Percentiles rank a stretch among this genome's conserved stretches.
Evolutionary conservation across 2,329 filamentous ascomycete species (phyloP).

Genomic region (Botrytis hyacinthi): DNA sequence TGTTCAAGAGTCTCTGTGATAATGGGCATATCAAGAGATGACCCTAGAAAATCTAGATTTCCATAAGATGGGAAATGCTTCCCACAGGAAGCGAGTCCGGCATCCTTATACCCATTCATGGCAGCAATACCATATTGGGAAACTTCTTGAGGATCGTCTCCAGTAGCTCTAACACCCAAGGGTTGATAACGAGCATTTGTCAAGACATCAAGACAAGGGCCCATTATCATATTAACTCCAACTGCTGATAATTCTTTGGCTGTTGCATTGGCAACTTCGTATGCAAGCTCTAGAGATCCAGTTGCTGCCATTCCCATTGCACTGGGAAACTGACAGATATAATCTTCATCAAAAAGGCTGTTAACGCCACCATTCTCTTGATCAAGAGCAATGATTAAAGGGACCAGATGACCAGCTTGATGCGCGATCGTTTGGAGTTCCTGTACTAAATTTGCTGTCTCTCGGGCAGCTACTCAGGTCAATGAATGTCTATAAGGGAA

Average conservation of each 20-base stretch:
- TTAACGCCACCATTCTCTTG: slow-evolving; percentile 99
- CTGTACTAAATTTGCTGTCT: slow-evolving; percentile 82
- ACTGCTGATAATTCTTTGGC: slow-evolving; percentile 89
- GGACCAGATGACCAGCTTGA: slow-evolving; percentile 84
- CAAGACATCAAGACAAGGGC: slow-evolving; percentile 88
- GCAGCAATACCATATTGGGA: slow-evolving; percentile 88
- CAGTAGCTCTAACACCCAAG: slow-evolving; percentile 81
- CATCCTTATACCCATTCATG: slow-evolving; percentile 90
- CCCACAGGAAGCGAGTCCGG: slow-evolving; percentile 82
- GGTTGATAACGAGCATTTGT: slow-evolving; percentile 92
- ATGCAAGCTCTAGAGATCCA: slow-evolving; percentile 79
- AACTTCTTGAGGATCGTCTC: slow-evolving; percentile 92
- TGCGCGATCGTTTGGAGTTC: slow-evolving; percentile 91
- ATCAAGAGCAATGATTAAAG: slow-evolving; percentile 85
- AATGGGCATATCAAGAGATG: slow-evolving; percentile 86
- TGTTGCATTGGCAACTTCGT: slow-evolving; percentile 87
- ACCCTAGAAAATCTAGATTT: slow-evolving; percentile 89
- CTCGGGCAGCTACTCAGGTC: slow-evolving; percentile 69
- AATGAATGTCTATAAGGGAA: slow-evolving; percentile 24
- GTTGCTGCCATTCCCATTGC: slow-evolving; percentile 97
- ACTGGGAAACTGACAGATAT: slow-evolving; percentile 93
- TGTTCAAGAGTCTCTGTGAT: slow-evolving; percentile 95
- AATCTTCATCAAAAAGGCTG: slow-evolving; percentile 92
- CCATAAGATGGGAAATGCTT: slow-evolving; percentile 98
- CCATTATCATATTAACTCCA: slow-evolving; percentile 93